Base-by-base conservation (phyloP, 495 filamentous ascomycete species). In the Cetradonia linearis region DNA sequence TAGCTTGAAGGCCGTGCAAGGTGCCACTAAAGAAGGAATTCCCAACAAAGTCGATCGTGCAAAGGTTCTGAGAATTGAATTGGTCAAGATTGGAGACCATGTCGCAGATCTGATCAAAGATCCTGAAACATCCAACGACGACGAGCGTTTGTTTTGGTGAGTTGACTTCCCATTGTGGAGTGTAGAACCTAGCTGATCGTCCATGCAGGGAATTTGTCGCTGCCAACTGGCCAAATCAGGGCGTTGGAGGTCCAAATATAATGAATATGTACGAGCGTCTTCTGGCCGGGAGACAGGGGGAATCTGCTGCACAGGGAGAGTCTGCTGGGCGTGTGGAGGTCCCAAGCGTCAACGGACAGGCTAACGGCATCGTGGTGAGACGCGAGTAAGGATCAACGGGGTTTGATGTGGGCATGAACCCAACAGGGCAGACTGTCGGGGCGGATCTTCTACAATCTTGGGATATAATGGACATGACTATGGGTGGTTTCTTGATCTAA, bases 11-110 rank as follows among this genome's bases (percentile, higher is more conserved):
- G 73, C 74, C 37, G 77, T 89, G 4, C 71, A 76, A 20, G 72
- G 72, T 53, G 83, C 85, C n/a, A 87, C 81, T 0, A 85, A 81
- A 60, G 81, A 83, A 61, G 78, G 80, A 47, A 78, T 84, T 50
- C 83, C 81, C 38, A 78, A 77, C 47, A 81, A 83, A 63, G 72
- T 77, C 36, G 76, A 78, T 57, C 76, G 85, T 16, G 81, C 85
- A 25, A 71, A 70, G 42, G 72, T 79, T n/a, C 70, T 83, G 28
- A 68, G 77, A 33, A 69, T 65, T 36, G 74, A 78, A 18, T 72
- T 81, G 56, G 66, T 71, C 42, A 76, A 73, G 56, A 78, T 81
- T 65, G 78, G 78, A 25, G 74, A 76, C 49, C 77, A 76, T 55
- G 77, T 81, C 48, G 67, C 70, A 38, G 61, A 60, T 55, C 73